A percentile compares a stretch with the other conserved stretches of the same genome.
phyloP scores from a whole-genome alignment of 139 green algal genomes.

The Raphidocelis subcapitata region DNA sequence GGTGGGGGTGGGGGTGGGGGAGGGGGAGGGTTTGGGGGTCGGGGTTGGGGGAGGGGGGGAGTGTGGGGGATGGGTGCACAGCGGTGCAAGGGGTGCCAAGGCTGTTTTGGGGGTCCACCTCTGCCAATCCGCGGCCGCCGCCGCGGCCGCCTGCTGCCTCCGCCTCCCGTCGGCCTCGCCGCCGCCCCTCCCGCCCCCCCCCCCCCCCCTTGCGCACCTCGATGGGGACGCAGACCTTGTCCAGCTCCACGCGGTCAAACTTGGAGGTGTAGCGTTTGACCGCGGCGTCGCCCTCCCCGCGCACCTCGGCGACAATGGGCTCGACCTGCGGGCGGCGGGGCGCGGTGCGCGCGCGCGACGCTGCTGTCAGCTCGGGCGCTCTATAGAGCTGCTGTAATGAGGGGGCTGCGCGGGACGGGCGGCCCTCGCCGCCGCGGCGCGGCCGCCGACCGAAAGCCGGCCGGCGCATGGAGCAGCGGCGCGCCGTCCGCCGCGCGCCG shows the following conservation, averaged over 20 bases:
- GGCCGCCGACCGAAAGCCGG: not conserved
- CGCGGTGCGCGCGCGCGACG: not conserved
- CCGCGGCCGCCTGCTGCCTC: no score
- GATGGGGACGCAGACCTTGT: conserved; percentile 71
- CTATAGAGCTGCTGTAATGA: not conserved
- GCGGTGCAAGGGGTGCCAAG: not conserved
- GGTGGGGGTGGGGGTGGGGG: no score
- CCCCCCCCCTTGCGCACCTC: conserved; percentile 48
- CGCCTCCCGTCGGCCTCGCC: no score
- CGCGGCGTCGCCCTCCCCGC: conserved; percentile 79
- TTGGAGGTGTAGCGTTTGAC: conserved; percentile 88
- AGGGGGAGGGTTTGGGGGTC: no score
- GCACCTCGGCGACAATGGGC: conserved; percentile 91
- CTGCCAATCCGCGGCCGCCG: no score
- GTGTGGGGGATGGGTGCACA: not conserved
- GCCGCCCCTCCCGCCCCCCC: not conserved
- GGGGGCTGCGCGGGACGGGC: not conserved
- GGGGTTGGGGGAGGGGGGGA: no score
- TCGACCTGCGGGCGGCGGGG: conserved; percentile 58
- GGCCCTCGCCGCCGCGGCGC: not conserved
- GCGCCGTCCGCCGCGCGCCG: no score
- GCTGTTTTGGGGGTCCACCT: no score
- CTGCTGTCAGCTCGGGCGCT: not conserved
- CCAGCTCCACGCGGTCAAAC: conserved; percentile 87
- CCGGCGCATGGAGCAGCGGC: not conserved